Percentiles rank a stretch among this genome's conserved stretches.
These are phyloP conservation scores for Colletotrichum lupini DNA, from an alignment of 2,329 filamentous ascomycete genomes.

Conservation along the genomic window DNA sequence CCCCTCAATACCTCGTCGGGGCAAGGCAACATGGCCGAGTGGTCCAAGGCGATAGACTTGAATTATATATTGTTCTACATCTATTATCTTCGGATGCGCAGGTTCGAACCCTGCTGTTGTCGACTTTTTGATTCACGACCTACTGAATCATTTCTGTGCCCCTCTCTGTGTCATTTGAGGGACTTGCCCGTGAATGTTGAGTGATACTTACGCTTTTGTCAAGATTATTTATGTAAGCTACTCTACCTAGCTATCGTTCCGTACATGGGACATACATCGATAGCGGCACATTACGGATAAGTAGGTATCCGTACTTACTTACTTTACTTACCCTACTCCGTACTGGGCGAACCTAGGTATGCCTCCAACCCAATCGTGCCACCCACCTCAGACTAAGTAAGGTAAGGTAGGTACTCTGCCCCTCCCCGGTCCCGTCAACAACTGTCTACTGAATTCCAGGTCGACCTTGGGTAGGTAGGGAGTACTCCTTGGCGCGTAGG, in stretches of 20 bases:
- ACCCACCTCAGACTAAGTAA: background rate
- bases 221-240: too few relatives aligned
- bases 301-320: too few relatives aligned
- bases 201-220: too few relatives aligned
- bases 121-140: background rate
- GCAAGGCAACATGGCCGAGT: conserved; percentile 24
- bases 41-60: conserved; percentile 31
- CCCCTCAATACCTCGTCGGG: fast-evolving
- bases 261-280: too few relatives aligned
- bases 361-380: background rate
- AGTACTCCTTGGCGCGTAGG: too few relatives aligned
- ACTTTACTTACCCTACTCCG: too few relatives aligned
- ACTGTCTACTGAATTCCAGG: background rate
- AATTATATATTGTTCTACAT: background rate
- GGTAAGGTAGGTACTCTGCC: background rate
- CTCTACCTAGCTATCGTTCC: too few relatives aligned
- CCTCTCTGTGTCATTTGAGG: too few relatives aligned
- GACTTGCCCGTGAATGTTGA: too few relatives aligned
- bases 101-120: conserved; percentile 34
- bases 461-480: background rate
- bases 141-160: too few relatives aligned
- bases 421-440: background rate
- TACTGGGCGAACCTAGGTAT: background rate
- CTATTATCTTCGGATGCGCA: conserved; percentile 29
- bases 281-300: too few relatives aligned